Evolutionary conservation across 1,139 yeast genomes (phyloP).

Genomic region (Trichomonascaceae sp.): DNA sequence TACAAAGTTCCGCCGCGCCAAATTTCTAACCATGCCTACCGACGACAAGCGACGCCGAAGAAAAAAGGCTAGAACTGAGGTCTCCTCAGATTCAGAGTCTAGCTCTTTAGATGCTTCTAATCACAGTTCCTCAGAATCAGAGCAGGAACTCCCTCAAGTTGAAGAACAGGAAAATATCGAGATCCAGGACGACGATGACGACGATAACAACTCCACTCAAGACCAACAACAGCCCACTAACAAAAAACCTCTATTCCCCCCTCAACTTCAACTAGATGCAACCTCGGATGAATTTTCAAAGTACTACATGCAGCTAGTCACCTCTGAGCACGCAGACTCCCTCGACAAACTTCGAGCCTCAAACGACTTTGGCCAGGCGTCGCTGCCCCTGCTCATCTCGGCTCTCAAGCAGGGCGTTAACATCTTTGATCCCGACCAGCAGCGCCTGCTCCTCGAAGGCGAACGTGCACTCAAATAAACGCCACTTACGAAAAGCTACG

Average conservation of each 20-base stretch:
- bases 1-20: neutral
- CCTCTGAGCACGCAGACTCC: conserved; percentile 28
- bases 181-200: no score
- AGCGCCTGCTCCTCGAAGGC: conserved; percentile 6
- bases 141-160: no score
- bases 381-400: conserved; percentile 23
- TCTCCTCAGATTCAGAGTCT: conserved; percentile 17
- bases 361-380: conserved; percentile 24
- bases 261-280: conserved; percentile 1
- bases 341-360: conserved; percentile 25
- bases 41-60: conserved; percentile 17
- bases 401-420: conserved; percentile 28
- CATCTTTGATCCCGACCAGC: conserved; percentile 24
- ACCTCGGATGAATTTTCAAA: conserved; percentile 18
- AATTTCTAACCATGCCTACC: neutral
- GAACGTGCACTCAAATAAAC: conserved; percentile 8
- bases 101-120: conserved; percentile 7
- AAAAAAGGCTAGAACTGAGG: conserved; percentile 24
- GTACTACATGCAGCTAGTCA: conserved; percentile 21
- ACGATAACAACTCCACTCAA: no score
- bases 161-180: no score
- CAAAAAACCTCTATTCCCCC: no score
- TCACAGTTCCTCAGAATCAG: conserved; percentile 12
- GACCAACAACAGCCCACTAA: no score
- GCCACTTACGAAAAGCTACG: neutral